phyloP scores from a whole-genome alignment of 257 asterid genomes.

The Coffea eugenioides region DNA sequence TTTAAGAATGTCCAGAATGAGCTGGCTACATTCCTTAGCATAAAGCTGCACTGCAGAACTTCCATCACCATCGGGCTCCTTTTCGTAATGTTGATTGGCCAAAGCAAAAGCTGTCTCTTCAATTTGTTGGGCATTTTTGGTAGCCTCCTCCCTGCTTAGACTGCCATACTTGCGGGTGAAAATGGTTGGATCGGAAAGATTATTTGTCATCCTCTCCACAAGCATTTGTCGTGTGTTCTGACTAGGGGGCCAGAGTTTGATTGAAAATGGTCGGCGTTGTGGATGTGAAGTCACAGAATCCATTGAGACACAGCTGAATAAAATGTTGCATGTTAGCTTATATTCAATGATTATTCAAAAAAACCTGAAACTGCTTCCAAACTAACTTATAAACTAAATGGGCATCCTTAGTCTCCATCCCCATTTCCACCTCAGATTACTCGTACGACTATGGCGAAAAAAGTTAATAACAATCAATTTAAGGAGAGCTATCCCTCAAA shows the following conservation, averaged over 20 bases:
- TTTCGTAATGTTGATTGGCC: constrained; percentile 66
- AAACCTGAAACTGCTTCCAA: not conserved
- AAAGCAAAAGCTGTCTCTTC: constrained; percentile 69
- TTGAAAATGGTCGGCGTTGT: constrained; percentile 58
- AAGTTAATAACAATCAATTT: not conserved
- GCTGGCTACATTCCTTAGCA: constrained; percentile 91
- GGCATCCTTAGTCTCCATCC: not conserved
- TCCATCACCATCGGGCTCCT: constrained; percentile 96
- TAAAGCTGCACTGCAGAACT: constrained; percentile 91
- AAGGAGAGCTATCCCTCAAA: not conserved
- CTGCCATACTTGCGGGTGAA: constrained; percentile 86
- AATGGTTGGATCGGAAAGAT: constrained; percentile 86
- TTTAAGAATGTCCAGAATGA: constrained; percentile 70
- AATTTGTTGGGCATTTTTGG: constrained; percentile 54
- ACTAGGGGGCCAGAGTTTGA: constrained; percentile 98
- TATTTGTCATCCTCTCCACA: constrained; percentile 74
- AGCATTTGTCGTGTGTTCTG: constrained; percentile 70
- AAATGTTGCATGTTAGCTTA: constrained; percentile 6
- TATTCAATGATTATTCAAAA: not conserved
- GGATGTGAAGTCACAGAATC: constrained; percentile 52
- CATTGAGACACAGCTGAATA: constrained; percentile 41
- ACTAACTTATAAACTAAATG: too few relatives aligned
- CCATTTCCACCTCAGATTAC: not conserved
- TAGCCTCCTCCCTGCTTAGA: constrained; percentile 54
- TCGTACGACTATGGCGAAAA: too few relatives aligned